A percentile compares a stretch with the other conserved stretches of the same genome.
These are phyloP conservation scores for Boletus rubropictus DNA, from an alignment of 768 basidiomycete species.

Conservation along the genomic window DNA sequence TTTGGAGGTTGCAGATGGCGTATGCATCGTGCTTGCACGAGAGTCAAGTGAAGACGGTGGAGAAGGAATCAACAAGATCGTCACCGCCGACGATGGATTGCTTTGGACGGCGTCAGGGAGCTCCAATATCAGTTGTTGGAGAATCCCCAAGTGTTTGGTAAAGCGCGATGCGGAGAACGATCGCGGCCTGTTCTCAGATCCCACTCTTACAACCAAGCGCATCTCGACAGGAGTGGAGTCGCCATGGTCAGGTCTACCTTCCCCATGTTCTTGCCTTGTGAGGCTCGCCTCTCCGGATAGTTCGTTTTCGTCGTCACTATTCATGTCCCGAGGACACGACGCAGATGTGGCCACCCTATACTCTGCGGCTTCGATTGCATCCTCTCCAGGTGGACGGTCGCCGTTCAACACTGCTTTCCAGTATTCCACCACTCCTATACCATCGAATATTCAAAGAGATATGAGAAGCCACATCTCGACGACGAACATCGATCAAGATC, in stretches of 20 bases:
- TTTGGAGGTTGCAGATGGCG: constrained; percentile 77
- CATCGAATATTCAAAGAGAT: constrained; percentile 24
- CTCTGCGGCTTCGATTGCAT: constrained; percentile 77
- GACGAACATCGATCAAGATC: constrained; percentile 25
- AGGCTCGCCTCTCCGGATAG: constrained; percentile 64
- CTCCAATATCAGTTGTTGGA: constrained; percentile 81
- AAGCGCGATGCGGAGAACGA: constrained; percentile 13
- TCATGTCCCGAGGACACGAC: constrained; percentile 44
- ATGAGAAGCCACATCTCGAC: constrained; percentile 16
- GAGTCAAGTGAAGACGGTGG: constrained; percentile 41
- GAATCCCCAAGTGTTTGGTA: constrained; percentile 45
- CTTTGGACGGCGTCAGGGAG: constrained; percentile 89
- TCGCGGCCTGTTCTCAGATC: constrained; percentile 10
- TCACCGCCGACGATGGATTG: constrained; percentile 73
- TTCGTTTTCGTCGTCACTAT: constrained; percentile 41
- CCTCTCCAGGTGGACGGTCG: constrained; percentile 46
- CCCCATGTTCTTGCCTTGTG: constrained; percentile 69
- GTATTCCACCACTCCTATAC: constrained; percentile 23
- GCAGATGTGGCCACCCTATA: constrained; percentile 82
- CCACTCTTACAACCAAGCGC: constrained; percentile 7
- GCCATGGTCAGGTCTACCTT: constrained; percentile 9
- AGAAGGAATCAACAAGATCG: constrained; percentile 79
- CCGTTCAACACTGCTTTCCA: constrained; percentile 34
- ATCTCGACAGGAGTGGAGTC: constrained; percentile 16
- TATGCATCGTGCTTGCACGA: constrained; percentile 80